Evolutionary conservation across 306 rosid genomes (phyloP).

Genomic region (Fragaria iinumae): DNA sequence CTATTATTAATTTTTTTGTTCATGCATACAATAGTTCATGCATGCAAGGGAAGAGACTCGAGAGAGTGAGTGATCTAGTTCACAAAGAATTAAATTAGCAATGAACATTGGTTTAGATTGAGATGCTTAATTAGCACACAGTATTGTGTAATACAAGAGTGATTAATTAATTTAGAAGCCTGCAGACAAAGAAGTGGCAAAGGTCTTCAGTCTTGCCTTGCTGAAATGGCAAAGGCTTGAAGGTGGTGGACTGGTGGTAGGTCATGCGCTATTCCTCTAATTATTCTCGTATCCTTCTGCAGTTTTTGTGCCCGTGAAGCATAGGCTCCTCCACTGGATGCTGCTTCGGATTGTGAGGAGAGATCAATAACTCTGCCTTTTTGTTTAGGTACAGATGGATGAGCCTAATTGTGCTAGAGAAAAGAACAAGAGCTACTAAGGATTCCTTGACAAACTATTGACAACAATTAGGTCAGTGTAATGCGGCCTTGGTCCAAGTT

Average conservation of each 20-base stretch:
- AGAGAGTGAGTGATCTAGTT: background rate
- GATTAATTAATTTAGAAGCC: background rate
- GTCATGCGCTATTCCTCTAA: slow-evolving; percentile 3
- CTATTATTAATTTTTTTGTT: background rate
- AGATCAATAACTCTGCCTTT: background rate
- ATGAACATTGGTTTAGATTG: background rate
- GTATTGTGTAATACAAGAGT: background rate
- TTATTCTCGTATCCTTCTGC: background rate
- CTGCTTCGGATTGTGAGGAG: background rate
- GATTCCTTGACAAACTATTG: background rate
- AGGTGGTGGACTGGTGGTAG: slow-evolving; percentile 4
- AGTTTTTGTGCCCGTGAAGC: slow-evolving; percentile 14
- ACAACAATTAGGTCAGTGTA: background rate
- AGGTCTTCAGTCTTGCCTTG: slow-evolving; percentile 2
- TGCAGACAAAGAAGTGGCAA: slow-evolving; percentile 10
- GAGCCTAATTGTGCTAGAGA: background rate
- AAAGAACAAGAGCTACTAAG: background rate
- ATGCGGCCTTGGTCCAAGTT: background rate
- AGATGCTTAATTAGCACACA: background rate
- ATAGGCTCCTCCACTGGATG: slow-evolving; percentile 6
- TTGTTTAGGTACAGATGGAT: background rate
- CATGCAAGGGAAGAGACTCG: background rate
- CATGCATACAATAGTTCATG: background rate
- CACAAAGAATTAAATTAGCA: background rate
- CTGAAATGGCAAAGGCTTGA: background rate